Evolutionary conservation across 164 flowering plant species (phyloP), one percentile per base, ranked within the genome.

Genomic region (Malania oleifera): DNA sequence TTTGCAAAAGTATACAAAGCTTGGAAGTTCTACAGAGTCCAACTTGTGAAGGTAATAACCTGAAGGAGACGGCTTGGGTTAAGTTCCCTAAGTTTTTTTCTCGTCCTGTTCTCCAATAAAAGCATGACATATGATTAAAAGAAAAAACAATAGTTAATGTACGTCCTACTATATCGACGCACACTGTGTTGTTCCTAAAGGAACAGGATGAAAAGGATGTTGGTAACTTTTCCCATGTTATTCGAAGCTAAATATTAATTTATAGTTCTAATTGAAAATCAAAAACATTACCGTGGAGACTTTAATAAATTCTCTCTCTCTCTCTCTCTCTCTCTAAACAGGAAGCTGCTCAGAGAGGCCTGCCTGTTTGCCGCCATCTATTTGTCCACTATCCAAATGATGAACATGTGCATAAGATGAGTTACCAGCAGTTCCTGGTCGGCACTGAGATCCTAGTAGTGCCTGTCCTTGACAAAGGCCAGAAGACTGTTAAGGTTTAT

Each of bases 401-500:
- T 52, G 78, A 81, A 19, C 67, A 63, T 38, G 86, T 81, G 25
- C 91, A 82, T 10, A 72, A 51, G 4, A 59, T 89, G 47, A 86
- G 69, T 28, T 77, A 84, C 70, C 79, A 89, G 68, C 91, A 89
- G 59, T 89, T 89, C 70, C 61, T 89, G 70, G 82, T 86, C 2
- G 93, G 96, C n/a, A 60, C 77, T 12, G 93, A 89, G 70, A 86
- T 86, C 67, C 74, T 89, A 29, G 91, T 89, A 50, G 93, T 71
- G 54, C 93, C 93, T 8, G 83, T 84, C 26, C 84, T 89, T 2
- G 89, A 86, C 69, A 86, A 82, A 67, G 89, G 87, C 20, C 76
- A 65, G 69, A 75, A 70, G 53, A 61, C 52, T 15, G 93, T 84
- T 19, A 82, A 79, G 65, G 93, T 74, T 1, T 84, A 89, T 61